Base-by-base conservation (phyloP, 1,284 basidiomycete species). In the Hymenochaete sp. region DNA sequence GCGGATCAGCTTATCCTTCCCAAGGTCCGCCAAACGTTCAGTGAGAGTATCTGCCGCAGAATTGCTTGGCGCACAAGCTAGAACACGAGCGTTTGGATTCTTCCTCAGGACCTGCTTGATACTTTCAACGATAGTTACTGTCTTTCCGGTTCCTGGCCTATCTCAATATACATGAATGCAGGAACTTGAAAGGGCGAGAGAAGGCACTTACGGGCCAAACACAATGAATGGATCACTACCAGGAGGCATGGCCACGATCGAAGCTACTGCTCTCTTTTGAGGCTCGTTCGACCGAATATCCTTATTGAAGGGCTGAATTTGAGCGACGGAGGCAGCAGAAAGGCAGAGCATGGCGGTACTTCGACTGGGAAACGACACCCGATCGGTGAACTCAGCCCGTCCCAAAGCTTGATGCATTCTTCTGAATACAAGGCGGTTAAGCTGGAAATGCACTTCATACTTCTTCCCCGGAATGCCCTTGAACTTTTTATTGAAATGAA, bases 131-230 rank as follows among this genome's bases (percentile, higher is more conserved):
- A 79, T 65, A 0, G 79, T 82, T 11, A 82, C 70, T 0, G 80
- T 84, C 60, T 82, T 84, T 0, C 81, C 80, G 0, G 81, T 82
- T 9, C 79, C 77, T 3, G 77, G 77, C 3, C 77, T 79, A 38
- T 3, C 41, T 8, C 10, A 24, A 9, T 36, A 19, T 25, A 25
- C 4, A 9, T 38, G 42, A 14, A 16, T 42, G 13, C 11, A 32
- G 11, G 31, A 31, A 21, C 38, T 38, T 18, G 8, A 22, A 4
- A 7, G 35, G 8, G n/a, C 24, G 39, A 42, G 9, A 38, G 14
- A 46, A n/a, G 14, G 5, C 7, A 69, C 79, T 62, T 61, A 80
- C 77, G 81, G 79, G 18, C 81, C 81, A 59, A 79, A 82, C 1
- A 82, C 59, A 7, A 77, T 61, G 53, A 82, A 82, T 0, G 78